Evolutionary conservation across 2,329 filamentous ascomycete genomes (phyloP), one percentile per base, ranked within the genome.

Genomic region (Sarocladiaceae sp.): DNA sequence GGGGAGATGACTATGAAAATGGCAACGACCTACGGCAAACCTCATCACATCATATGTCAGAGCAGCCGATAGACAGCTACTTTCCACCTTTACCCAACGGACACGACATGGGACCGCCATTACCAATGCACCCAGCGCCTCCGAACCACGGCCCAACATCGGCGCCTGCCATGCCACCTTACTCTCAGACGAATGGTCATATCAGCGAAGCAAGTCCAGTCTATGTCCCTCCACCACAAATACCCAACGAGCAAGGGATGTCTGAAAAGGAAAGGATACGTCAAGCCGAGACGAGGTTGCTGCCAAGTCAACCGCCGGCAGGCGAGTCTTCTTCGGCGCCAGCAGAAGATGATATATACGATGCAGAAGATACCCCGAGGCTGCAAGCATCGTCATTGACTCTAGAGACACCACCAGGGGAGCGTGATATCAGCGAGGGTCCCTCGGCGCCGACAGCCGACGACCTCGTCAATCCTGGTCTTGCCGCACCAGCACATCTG

Each of bases 241-340:
- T 82, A 15, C 67, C 71, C 10, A 66, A 74, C 11, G 80, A 88
- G 45, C 76, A 76, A 48, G 73, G 68, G 4, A 66, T 89, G 24
- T 80, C 83, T 11, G 93, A 97, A 51, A 96, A 96, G 62, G 83
- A 94, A 48, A 81, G 83, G 40, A 66, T 93, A 47, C 78, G 83
- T 37, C 78, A 79, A 47, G 88, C 88, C 32, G 90, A 96, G 64
- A 77, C 83, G 52, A 77, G 82, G 37, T 67, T 96, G 4, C 65
- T 96, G 18, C 91, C 91, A 2, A 95, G 89, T 56, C 82, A 82
- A 54, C 90, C 85, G 11, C 69, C 57, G 1, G 53, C 48, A 51
- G 58, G 46, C 42, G 61, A 45, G 61, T 76, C 75, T 6, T 63
- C 65, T 5, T 51, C 54, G 2, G 50, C 56, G 18, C 48, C 51